Conservation (phyloP, 495 filamentous ascomycete species). For the Podospora bellae-mahoneyi region DNA sequence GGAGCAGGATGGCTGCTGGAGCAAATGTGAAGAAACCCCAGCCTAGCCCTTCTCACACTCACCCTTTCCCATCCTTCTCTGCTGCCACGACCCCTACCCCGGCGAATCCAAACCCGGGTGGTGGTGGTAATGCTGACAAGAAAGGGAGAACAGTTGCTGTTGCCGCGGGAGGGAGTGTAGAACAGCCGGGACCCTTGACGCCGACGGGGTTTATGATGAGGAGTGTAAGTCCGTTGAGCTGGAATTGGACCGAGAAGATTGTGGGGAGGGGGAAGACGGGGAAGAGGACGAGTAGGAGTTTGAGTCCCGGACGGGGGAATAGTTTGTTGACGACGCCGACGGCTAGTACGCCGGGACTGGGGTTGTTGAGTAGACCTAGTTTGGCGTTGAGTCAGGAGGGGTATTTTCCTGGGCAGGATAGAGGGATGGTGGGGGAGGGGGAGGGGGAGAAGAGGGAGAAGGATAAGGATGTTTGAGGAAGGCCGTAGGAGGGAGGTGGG, state of each 20-base stretch:
- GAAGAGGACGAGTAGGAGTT: not conserved
- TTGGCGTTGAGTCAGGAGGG: not conserved
- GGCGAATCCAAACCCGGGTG: not conserved
- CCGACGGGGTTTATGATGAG: not conserved
- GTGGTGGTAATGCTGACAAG: conserved; percentile 4
- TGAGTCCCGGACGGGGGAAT: not conserved
- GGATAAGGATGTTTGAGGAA: not conserved
- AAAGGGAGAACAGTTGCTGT: conserved; percentile 19
- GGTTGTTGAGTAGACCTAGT: not conserved
- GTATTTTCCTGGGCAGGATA: not conserved
- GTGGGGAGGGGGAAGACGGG: conserved; percentile 41
- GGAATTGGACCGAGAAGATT: conserved; percentile 59
- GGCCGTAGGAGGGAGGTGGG: not conserved
- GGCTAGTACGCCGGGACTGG: not conserved
- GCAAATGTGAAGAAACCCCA: not conserved
- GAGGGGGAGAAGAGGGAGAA: not conserved
- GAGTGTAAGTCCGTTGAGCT: conserved; percentile 29
- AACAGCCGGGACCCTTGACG: not conserved
- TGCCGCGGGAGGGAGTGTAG: not conserved
- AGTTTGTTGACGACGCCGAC: conserved; percentile 7
- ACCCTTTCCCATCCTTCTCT: not conserved
- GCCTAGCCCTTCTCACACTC: not conserved
- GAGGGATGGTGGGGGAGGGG: not conserved
- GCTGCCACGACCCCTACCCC: not conserved
- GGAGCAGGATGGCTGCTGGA: conserved; percentile 15